Evolutionary conservation across 2,329 filamentous ascomycete genomes (phyloP).

Genomic region (Neopestalotiopsis rosae): DNA sequence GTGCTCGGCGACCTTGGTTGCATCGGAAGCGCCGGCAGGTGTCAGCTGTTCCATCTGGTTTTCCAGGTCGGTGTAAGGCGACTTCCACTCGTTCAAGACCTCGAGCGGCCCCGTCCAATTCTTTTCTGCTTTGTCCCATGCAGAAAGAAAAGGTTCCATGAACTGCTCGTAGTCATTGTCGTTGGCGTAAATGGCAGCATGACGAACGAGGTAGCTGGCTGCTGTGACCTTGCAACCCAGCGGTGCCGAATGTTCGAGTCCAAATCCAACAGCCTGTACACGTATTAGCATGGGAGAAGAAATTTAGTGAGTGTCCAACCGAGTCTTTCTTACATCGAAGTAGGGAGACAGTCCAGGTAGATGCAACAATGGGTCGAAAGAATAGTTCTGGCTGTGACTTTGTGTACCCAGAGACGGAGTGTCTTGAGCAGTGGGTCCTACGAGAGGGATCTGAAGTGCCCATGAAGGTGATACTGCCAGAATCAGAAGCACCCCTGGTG

Average conservation of each 20-base stretch:
- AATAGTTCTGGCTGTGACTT: constrained; percentile 4
- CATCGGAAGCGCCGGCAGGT: constrained; percentile 63
- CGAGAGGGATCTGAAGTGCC: constrained; percentile 10
- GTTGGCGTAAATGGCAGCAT: constrained; percentile 65
- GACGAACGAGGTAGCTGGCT: constrained; percentile 61
- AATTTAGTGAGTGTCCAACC: neutral
- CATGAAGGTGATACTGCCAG: neutral
- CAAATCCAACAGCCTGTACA: constrained; percentile 3
- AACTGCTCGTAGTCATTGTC: constrained; percentile 64
- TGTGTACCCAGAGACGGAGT: neutral
- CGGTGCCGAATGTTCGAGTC: constrained; percentile 40
- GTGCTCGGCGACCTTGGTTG: constrained; percentile 62
- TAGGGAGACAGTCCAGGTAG: constrained; percentile 2
- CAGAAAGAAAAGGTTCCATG: constrained; percentile 61
- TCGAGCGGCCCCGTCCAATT: constrained; percentile 62
- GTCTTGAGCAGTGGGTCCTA: neutral
- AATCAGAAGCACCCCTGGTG: neutral
- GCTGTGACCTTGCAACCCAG: constrained; percentile 55
- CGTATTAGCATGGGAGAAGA: too few relatives aligned
- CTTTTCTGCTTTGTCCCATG: constrained; percentile 61
- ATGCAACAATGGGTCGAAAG: constrained; percentile 10
- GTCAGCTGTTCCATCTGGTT: constrained; percentile 59
- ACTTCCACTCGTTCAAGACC: constrained; percentile 63
- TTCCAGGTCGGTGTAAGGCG: constrained; percentile 61
- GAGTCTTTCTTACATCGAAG: constrained; percentile 1